Evolutionary conservation across 768 basidiomycete species (phyloP).

Genomic region (Phanerochaete sordida): DNA sequence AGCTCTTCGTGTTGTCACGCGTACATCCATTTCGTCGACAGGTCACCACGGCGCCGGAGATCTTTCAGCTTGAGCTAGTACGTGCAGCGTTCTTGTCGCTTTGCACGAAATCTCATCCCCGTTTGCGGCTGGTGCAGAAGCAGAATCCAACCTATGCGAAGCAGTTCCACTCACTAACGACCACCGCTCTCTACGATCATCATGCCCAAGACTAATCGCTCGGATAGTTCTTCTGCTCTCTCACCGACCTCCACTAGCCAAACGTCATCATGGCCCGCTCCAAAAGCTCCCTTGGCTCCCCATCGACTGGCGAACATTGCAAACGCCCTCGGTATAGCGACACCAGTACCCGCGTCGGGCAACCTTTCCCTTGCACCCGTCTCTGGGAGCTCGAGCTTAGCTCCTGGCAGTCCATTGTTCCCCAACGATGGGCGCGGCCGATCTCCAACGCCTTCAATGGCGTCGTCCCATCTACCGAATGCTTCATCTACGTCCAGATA

Average conservation of each 20-base stretch:
- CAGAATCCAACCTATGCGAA: slow-evolving; percentile 3
- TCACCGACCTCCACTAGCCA: slow-evolving; percentile 14
- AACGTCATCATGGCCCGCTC: slow-evolving; percentile 51
- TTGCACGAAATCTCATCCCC: neutral
- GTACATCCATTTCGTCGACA: neutral
- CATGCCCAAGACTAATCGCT: slow-evolving; percentile 21
- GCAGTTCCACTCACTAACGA: slow-evolving; percentile 5
- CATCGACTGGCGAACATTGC: slow-evolving; percentile 78
- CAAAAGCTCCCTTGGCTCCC: slow-evolving; percentile 70
- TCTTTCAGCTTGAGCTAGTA: neutral
- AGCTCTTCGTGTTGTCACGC: neutral
- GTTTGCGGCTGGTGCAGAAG: no score
- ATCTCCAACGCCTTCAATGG: slow-evolving; percentile 34
- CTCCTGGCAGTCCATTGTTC: slow-evolving; percentile 15
- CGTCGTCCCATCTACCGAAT: slow-evolving; percentile 28
- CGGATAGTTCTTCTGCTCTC: slow-evolving; percentile 14
- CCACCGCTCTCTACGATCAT: slow-evolving; percentile 17
- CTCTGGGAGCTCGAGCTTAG: slow-evolving; percentile 8
- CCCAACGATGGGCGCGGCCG: slow-evolving; percentile 46
- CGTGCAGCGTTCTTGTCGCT: neutral
- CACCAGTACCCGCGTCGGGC: slow-evolving; percentile 57
- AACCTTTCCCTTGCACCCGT: slow-evolving; percentile 12
- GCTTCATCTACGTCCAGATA: slow-evolving; percentile 53
- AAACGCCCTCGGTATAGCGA: slow-evolving; percentile 80
- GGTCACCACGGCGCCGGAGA: neutral